These are phyloP conservation scores for Filobasidium wieringae DNA, from an alignment of 768 basidiomycete species.

Conservation along the genomic window DNA sequence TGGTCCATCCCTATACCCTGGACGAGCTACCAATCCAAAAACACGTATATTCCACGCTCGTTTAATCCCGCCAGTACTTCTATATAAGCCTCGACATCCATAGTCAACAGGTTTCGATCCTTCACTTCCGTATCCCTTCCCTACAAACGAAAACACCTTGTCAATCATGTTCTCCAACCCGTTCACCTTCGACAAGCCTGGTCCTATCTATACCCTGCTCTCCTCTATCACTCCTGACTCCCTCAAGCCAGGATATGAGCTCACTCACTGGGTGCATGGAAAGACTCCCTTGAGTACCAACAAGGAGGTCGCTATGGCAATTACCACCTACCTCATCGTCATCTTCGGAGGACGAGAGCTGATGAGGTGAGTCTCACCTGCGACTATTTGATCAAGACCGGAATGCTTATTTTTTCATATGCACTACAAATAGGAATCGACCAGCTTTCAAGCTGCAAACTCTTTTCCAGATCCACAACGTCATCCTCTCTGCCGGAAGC, in stretches of 20 bases:
- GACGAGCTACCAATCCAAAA: too few species aligned
- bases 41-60: too few species aligned
- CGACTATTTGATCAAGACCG: neutral
- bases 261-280: conserved; percentile 56
- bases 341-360: conserved; percentile 73
- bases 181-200: conserved; percentile 10
- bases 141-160: neutral
- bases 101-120: too few species aligned
- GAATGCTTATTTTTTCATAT: neutral
- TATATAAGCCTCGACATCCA: too few species aligned
- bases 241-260: conserved; percentile 41
- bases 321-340: conserved; percentile 70
- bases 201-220: conserved; percentile 14
- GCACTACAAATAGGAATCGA: conserved; percentile 14
- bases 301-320: conserved; percentile 55
- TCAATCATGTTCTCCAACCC: conserved; percentile 11
- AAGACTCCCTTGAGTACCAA: conserved; percentile 68
- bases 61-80: too few species aligned
- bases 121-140: neutral
- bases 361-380: conserved; percentile 52
- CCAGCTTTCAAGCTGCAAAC: conserved; percentile 50
- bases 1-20: too few species aligned
- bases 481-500: conserved; percentile 73
- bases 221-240: conserved; percentile 17
- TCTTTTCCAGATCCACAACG: conserved; percentile 80